These are phyloP conservation scores for Syzygium aqueum DNA, from an alignment of 345 rosid species.

Conservation along the genomic window DNA sequence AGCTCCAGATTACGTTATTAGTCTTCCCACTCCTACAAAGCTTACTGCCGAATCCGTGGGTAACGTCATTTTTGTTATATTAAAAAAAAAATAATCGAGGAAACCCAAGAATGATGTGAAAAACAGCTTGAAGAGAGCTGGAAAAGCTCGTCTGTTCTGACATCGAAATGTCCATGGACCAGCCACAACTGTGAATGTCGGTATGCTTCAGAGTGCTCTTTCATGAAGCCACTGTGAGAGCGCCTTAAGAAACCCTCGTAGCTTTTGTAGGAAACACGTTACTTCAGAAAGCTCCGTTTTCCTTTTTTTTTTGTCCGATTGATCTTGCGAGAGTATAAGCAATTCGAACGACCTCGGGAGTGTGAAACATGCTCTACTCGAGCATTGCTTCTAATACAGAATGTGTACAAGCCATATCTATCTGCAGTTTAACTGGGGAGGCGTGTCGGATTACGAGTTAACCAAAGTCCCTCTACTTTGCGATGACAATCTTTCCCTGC, in stretches of 20 bases:
- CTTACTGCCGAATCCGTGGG: background rate
- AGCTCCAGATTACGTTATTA: background rate
- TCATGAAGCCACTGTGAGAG: background rate
- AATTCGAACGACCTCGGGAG: background rate
- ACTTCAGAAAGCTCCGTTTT: background rate
- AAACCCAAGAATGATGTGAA: background rate
- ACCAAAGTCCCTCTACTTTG: background rate
- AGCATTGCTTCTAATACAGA: background rate
- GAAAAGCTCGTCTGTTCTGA: background rate
- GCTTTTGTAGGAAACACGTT: background rate
- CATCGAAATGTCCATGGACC: background rate
- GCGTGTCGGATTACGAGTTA: background rate
- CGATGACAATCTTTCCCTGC: slow-evolving; percentile 30
- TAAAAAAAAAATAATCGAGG: background rate
- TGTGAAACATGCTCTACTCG: background rate
- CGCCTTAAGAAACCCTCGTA: background rate
- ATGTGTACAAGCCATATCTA: background rate
- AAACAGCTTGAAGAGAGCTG: background rate
- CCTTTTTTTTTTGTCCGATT: background rate
- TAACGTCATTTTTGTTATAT: background rate
- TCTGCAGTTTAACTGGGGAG: background rate
- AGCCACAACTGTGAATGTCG: background rate
- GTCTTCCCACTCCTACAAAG: background rate
- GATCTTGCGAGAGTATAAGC: background rate
- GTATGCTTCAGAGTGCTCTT: background rate